Base-by-base conservation (phyloP, 2,329 filamentous ascomycete genomes). In the Xylariomycetidae sp. region DNA sequence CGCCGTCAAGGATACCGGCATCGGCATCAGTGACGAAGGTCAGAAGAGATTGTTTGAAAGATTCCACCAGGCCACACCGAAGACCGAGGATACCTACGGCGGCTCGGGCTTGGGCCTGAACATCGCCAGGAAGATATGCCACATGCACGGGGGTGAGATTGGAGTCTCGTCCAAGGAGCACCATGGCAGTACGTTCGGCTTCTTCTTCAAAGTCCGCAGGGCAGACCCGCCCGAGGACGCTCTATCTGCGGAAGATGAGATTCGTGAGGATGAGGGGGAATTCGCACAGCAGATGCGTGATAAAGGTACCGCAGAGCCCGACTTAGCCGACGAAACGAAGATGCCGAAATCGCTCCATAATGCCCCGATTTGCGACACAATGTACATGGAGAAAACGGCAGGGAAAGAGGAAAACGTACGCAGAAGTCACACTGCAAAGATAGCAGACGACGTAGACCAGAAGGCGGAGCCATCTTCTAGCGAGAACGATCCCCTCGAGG, bases 101-200 rank as follows among this genome's bases (percentile, higher is more conserved):
- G 80, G 80, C 8, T 80, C 74, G 1, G 80, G 80, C 0, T 61
- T 85, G 1, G 80, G 80, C 0, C 63, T 88, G 2, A 87, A 86
- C 60, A 87, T 88, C 51, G 83, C 76, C 7, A 70, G 82, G 16
- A 81, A 82, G 48, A 61, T 88, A 32, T 82, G 79, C 1, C 81
- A 87, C 51, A 65, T 87, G 39, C 82, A 87, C 55, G 82, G 82
- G 15, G 83, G 83, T 2, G 79, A 85, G 47, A 85, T 87, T 37
- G 82, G 82, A 4, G 80, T 87, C 4, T 67, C 73, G 2, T 83
- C 79, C 0, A 64, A 72, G 35, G 68, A 74, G 31, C 81, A 77
- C 9, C 65, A 74, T 25, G 83, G 83, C 17, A 84, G 78, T 54
- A 84, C 75, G 0, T 87, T 87, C 56, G 78, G 74, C 14, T 87